These are phyloP conservation scores for Fagus crenata DNA, from an alignment of 306 rosid genomes.

Conservation along the genomic window DNA sequence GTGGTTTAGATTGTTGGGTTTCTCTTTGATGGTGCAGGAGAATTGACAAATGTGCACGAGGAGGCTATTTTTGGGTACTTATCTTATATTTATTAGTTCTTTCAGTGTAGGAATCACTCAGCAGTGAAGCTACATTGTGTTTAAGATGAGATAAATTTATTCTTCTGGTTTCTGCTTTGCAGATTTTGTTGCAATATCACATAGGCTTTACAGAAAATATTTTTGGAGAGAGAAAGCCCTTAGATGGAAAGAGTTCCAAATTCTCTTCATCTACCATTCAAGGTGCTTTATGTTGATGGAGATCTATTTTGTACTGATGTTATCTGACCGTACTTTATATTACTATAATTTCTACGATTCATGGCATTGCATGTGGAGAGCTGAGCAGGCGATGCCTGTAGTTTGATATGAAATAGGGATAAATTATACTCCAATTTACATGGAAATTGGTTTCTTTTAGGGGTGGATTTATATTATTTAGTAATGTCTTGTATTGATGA, in stretches of 20 bases:
- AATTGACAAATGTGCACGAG: slow-evolving; percentile 12
- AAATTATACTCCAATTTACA: background rate
- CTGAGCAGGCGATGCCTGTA: background rate
- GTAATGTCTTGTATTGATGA: no score
- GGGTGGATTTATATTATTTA: background rate
- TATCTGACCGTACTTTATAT: background rate
- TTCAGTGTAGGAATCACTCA: slow-evolving; percentile 17
- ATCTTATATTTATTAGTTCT: slow-evolving; percentile 24
- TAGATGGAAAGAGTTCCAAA: background rate
- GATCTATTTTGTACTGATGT: background rate
- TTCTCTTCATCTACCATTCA: background rate
- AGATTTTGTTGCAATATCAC: slow-evolving; percentile 35
- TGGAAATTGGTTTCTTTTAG: background rate
- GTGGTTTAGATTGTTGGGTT: slow-evolving; percentile 39
- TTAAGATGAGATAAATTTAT: slow-evolving; percentile 20
- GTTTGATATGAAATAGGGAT: background rate
- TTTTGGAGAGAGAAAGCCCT: slow-evolving; percentile 33
- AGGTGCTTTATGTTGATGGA: background rate
- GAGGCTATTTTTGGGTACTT: background rate
- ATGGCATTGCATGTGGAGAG: background rate
- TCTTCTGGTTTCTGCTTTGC: slow-evolving; percentile 22
- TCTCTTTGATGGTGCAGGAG: slow-evolving; percentile 7
- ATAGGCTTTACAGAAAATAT: slow-evolving; percentile 38
- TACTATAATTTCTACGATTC: background rate
- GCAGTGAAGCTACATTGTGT: background rate